phyloP scores from a whole-genome alignment of 164 flowering plant species.

The Umbilicus rupestris region DNA sequence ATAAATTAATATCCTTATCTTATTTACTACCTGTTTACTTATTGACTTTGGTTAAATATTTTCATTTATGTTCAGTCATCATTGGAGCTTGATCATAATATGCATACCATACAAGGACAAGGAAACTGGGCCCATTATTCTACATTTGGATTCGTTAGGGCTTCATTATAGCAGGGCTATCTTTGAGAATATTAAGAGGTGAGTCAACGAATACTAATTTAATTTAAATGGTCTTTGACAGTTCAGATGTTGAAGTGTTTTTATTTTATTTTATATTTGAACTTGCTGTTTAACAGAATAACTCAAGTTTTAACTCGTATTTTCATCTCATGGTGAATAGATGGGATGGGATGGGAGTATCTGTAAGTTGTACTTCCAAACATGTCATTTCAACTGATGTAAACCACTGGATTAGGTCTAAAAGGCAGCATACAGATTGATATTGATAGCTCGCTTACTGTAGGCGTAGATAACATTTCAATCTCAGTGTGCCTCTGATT shows the following conservation, averaged over 20 bases:
- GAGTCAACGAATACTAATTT: background rate
- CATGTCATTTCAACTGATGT: background rate
- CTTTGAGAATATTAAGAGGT: conserved; percentile 8
- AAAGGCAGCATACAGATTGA: too few relatives aligned
- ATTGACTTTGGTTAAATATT: background rate
- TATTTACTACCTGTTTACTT: background rate
- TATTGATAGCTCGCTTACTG: too few relatives aligned
- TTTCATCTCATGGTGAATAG: background rate
- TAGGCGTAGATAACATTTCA: too few relatives aligned
- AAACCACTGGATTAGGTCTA: background rate
- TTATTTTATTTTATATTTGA: background rate
- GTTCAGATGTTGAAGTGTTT: background rate
- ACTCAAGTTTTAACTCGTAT: background rate
- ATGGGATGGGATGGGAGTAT: background rate
- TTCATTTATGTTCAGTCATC: background rate
- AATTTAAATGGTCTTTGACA: background rate
- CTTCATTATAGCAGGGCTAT: background rate
- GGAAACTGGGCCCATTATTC: conserved; percentile 6
- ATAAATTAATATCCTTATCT: background rate
- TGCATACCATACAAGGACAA: conserved; percentile 7
- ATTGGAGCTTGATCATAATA: conserved; percentile 11
- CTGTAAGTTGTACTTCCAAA: background rate
- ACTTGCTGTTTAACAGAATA: background rate
- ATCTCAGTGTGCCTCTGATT: background rate
- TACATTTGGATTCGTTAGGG: conserved; percentile 9